Evolutionary conservation across 768 basidiomycete genomes (phyloP).

Genomic region (Holtermannia corniformis): DNA sequence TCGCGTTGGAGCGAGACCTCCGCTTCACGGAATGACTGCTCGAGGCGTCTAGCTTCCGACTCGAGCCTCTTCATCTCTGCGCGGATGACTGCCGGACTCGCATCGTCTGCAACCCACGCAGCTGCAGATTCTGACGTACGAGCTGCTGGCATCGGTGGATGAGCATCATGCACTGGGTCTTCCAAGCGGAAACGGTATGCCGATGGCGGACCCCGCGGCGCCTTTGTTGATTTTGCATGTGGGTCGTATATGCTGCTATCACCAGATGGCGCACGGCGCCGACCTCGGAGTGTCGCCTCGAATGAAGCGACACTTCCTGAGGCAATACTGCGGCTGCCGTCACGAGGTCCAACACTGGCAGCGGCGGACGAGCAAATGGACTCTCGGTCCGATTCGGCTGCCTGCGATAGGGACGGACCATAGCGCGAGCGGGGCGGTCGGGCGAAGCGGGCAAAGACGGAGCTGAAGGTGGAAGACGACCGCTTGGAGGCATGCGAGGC

Average conservation of each 20-base stretch:
- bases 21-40: not conserved
- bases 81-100: not conserved
- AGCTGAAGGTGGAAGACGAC: not conserved
- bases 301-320: no score
- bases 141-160: not conserved
- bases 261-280: no score
- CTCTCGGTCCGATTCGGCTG: no score
- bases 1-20: not conserved
- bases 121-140: not conserved
- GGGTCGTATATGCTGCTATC: no score
- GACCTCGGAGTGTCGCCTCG: no score
- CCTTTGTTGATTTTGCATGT: no score
- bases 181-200: not conserved
- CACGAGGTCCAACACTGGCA: no score
- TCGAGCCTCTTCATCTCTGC: not conserved
- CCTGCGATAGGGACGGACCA: no score
- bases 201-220: no score
- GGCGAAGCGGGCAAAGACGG: not conserved
- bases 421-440: no score
- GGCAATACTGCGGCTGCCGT: no score
- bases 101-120: not conserved
- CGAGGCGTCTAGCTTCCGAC: not conserved
- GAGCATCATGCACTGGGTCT: not conserved
- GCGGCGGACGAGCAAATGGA: no score
- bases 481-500: not conserved